These are phyloP conservation scores for Chloropicon primus DNA, from an alignment of 139 green algal genomes.

Conservation along the genomic window DNA sequence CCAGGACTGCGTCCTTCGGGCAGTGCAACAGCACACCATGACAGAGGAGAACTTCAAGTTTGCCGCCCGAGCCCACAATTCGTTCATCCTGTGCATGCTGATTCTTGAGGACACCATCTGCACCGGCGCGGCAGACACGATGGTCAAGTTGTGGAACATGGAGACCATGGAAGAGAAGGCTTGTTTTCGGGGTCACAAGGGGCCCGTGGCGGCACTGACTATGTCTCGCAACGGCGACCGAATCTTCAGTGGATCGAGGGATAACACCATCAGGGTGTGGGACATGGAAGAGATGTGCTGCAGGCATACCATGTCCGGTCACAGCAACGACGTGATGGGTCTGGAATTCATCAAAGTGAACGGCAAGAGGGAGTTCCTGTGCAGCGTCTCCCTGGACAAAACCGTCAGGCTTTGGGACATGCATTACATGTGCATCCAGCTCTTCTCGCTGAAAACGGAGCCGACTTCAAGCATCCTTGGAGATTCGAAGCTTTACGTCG, in stretches of 20 bases:
- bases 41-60: neutral
- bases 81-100: neutral
- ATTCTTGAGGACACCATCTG: conserved; percentile 12
- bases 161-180: conserved; percentile 1
- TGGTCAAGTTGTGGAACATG: conserved; percentile 24
- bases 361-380: conserved; percentile 4
- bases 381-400: conserved; percentile 15
- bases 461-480: neutral
- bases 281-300: conserved; percentile 50
- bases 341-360: conserved; percentile 5
- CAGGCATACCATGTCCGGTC: conserved; percentile 15
- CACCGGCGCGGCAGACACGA: conserved; percentile 15
- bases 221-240: conserved; percentile 50
- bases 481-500: neutral
- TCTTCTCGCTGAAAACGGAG: neutral
- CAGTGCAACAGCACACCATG: neutral
- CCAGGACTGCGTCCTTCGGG: neutral
- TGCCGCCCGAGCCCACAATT: neutral
- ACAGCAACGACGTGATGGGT: conserved; percentile 18
- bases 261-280: conserved; percentile 72
- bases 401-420: conserved; percentile 13
- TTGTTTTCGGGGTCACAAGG: conserved; percentile 45
- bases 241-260: conserved; percentile 25
- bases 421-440: neutral
- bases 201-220: conserved; percentile 66